These are phyloP conservation scores for Crithidia acanthocephali DNA, from an alignment of 208 protist species.

Conservation along the genomic window DNA sequence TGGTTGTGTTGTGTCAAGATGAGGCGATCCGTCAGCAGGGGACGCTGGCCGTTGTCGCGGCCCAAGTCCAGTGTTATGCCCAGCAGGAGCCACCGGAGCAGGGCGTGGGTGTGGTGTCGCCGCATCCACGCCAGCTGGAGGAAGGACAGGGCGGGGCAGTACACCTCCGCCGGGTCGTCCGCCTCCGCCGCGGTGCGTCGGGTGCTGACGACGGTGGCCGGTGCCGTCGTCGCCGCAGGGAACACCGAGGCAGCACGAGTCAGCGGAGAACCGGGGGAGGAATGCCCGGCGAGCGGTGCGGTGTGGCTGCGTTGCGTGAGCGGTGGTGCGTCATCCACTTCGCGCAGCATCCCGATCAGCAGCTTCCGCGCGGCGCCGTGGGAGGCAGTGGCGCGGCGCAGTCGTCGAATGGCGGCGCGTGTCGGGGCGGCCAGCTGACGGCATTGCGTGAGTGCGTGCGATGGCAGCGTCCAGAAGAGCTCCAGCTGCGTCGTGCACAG, in stretches of 20 bases:
- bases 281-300: not conserved
- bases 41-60: conserved; percentile 1
- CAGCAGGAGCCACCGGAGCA: conserved; percentile 66
- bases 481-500: conserved; percentile 43
- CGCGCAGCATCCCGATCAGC: conserved; percentile 24
- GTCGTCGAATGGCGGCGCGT: conserved; percentile 12
- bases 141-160: conserved; percentile 40
- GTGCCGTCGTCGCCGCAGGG: not conserved
- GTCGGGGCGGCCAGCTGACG: conserved; percentile 23
- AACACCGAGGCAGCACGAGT: not conserved
- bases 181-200: not conserved
- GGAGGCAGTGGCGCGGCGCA: conserved; percentile 8
- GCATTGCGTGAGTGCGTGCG: conserved; percentile 29
- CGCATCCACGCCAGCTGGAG: conserved; percentile 75
- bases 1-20: conserved; percentile 68
- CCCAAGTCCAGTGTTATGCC: conserved; percentile 31
- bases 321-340: not conserved
- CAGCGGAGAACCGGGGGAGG: conserved; percentile 4
- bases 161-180: not conserved
- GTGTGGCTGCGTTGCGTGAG: conserved; percentile 16
- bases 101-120: conserved; percentile 70
- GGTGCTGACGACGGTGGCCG: not conserved
- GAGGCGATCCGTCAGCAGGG: conserved; percentile 59
- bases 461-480: conserved; percentile 45
- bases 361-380: conserved; percentile 22